Conservation (phyloP, 2,329 filamentous ascomycete species). For the Mariannaea sp. region DNA sequence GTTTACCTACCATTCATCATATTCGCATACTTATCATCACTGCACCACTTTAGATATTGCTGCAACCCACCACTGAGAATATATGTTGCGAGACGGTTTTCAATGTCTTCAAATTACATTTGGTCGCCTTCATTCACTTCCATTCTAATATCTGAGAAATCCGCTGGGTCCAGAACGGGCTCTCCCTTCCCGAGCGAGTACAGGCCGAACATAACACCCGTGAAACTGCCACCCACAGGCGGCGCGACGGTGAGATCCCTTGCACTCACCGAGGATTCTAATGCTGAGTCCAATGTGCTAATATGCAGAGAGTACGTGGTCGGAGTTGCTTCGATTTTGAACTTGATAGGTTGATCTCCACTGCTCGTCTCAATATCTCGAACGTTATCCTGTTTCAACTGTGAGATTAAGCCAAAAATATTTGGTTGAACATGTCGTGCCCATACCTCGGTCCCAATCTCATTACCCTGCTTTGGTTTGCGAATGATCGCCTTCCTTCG, state of each 20-base stretch:
- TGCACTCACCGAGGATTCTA: not conserved
- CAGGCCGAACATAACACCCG: slow-evolving; percentile 32
- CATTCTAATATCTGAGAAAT: slow-evolving; percentile 18
- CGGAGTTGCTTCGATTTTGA: not conserved
- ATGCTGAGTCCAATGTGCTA: not conserved
- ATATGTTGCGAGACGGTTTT: too few relatives aligned
- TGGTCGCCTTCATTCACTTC: not conserved
- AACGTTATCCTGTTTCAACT: not conserved
- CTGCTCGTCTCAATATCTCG: not conserved
- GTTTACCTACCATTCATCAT: too few relatives aligned
- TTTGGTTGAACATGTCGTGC: not conserved
- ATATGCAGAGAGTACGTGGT: slow-evolving; percentile 17
- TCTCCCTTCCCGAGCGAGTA: slow-evolving; percentile 30
- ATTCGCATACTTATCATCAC: too few relatives aligned
- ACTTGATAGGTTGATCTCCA: not conserved
- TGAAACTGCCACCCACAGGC: slow-evolving; percentile 29
- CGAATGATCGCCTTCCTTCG: slow-evolving; percentile 5
- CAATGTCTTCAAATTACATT: too few relatives aligned
- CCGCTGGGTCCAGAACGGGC: slow-evolving; percentile 29
- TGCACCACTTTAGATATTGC: too few relatives aligned
- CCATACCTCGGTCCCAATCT: slow-evolving; percentile 23
- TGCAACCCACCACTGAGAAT: too few relatives aligned
- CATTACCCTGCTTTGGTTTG: slow-evolving; percentile 6
- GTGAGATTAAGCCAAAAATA: not conserved
- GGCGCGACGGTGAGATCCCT: slow-evolving; percentile 23